These are phyloP conservation scores for Tricholoma furcatifolium DNA, from an alignment of 768 basidiomycete species.

Conservation along the genomic window DNA sequence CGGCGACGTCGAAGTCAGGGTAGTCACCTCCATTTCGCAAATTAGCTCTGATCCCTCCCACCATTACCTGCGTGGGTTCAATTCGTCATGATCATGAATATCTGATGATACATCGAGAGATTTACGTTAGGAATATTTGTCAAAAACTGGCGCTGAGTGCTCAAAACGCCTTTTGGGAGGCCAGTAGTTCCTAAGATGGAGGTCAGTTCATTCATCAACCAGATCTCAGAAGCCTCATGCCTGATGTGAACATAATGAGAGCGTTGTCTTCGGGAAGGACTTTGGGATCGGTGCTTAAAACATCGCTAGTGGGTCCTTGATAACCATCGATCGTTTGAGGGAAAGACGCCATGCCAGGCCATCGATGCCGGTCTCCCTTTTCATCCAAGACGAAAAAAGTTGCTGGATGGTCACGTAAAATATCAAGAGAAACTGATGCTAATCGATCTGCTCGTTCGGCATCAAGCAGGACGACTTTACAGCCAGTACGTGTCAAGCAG, in stretches of 20 bases:
- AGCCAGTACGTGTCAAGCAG: conserved; percentile 53
- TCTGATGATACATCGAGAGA: neutral
- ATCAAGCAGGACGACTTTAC: conserved; percentile 59
- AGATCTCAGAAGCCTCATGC: conserved; percentile 23
- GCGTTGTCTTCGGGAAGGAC: conserved; percentile 59
- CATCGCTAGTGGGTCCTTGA: conserved; percentile 21
- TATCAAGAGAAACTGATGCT: conserved; percentile 28
- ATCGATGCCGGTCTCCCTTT: conserved; percentile 31
- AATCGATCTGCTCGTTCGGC: conserved; percentile 52
- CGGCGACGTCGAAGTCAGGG: conserved; percentile 26
- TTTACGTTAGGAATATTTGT: conserved; percentile 59
- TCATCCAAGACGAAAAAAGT: conserved; percentile 46
- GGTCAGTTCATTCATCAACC: neutral
- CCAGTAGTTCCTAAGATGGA: conserved; percentile 43
- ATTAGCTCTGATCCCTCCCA: conserved; percentile 41
- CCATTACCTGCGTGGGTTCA: conserved; percentile 35
- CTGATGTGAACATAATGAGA: conserved; percentile 64
- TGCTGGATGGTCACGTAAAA: conserved; percentile 26
- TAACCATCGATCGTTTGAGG: conserved; percentile 31
- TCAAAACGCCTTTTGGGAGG: conserved; percentile 66
- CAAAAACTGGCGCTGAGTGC: conserved; percentile 61
- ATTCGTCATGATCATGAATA: neutral
- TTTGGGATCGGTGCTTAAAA: conserved; percentile 25
- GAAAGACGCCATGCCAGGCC: conserved; percentile 45
- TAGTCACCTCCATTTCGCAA: conserved; percentile 46